Evolutionary conservation across 192 early-diverging fungal genomes (phyloP), one percentile per base, ranked within the genome.

Genomic region (Kappamyces sp.): DNA sequence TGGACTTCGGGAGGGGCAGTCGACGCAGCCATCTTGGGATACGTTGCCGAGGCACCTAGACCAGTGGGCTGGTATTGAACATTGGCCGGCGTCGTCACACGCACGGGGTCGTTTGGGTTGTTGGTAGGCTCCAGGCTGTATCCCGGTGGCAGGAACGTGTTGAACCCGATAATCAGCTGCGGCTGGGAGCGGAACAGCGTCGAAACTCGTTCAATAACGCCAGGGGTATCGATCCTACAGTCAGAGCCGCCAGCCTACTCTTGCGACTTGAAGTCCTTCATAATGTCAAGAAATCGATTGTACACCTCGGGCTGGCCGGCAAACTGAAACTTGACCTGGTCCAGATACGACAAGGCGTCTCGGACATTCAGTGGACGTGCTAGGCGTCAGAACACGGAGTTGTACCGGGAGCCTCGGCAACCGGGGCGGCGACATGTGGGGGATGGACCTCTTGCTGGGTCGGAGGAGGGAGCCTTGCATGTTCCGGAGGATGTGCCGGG

Each of bases 251-350:
- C 9, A 11, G 79, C 80, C 74, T 74, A 90, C 88, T 71, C 79
- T 66, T 96, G 92, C 62, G 89, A 88, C 71, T 98, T 98, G 65
- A 99, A 99, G 67, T 99, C 96, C 77, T 96, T 96, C 96, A 99
- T 99, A 38, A 98, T 98, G 68, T 96, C 95, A 66, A 99, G 58
- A 70, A 99, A 99, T 52, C 85, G 80, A 66, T 96, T 98, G 74
- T 99, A 99, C 3, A 98, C 93, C 49, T 96, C 91, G 2, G 94
- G 93, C 5, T 90, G 84, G 59, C 92, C 86, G 40, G 83, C 77
- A 62, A 99, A 99, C 61, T 90, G 88, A 39, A 85, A 79, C 65
- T 95, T 94, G 5, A 99, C 96, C 64, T 93, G 79, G 62, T 99
- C 96, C 45, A 99, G 77, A 68, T 99, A 99, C 32, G 91, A 84